Percentiles rank a stretch among this genome's conserved stretches.
Evolutionary conservation across 2,329 filamentous ascomycete species (phyloP).

Genomic region (Paracoccidioides lutzii): DNA sequence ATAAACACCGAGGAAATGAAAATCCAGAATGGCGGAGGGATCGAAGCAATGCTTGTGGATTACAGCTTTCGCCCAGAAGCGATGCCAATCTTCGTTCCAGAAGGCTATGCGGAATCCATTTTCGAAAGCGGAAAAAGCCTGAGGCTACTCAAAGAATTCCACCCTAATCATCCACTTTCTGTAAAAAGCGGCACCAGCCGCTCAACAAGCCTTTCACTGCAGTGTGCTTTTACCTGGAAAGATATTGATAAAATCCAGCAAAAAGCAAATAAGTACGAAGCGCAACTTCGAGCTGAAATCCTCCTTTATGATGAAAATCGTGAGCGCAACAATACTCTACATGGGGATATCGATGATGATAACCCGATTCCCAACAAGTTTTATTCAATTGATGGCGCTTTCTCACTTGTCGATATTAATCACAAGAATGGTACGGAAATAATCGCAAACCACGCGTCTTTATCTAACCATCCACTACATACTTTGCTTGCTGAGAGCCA

Average conservation of each 20-base stretch:
- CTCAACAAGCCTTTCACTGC: slow-evolving; percentile 43
- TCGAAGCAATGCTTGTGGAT: slow-evolving; percentile 49
- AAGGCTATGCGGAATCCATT: slow-evolving; percentile 56
- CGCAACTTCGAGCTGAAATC: slow-evolving; percentile 25
- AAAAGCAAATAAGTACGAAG: slow-evolving; percentile 39
- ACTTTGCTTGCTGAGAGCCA: slow-evolving; percentile 18
- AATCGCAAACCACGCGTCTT: slow-evolving; percentile 4
- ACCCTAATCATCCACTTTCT: slow-evolving; percentile 58
- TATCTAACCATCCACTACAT: slow-evolving; percentile 20
- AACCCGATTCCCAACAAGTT: background rate
- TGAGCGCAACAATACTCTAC: background rate
- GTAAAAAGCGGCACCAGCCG: slow-evolving; percentile 36
- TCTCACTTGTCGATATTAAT: slow-evolving; percentile 26
- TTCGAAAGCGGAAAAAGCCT: slow-evolving; percentile 71
- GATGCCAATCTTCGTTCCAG: slow-evolving; percentile 59
- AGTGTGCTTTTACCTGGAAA: slow-evolving; percentile 62
- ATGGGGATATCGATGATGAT: background rate
- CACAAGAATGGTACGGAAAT: slow-evolving; percentile 11
- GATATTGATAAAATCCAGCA: slow-evolving; percentile 52
- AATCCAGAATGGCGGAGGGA: slow-evolving; percentile 45
- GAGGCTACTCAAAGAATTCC: slow-evolving; percentile 55
- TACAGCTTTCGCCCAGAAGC: slow-evolving; percentile 40
- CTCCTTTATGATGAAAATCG: slow-evolving; percentile 21
- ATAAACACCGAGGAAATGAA: slow-evolving; percentile 48
- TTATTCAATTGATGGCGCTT: slow-evolving; percentile 13